Conservation (phyloP, 768 basidiomycete genomes). For the Pleurotus salmoneostramineus region DNA sequence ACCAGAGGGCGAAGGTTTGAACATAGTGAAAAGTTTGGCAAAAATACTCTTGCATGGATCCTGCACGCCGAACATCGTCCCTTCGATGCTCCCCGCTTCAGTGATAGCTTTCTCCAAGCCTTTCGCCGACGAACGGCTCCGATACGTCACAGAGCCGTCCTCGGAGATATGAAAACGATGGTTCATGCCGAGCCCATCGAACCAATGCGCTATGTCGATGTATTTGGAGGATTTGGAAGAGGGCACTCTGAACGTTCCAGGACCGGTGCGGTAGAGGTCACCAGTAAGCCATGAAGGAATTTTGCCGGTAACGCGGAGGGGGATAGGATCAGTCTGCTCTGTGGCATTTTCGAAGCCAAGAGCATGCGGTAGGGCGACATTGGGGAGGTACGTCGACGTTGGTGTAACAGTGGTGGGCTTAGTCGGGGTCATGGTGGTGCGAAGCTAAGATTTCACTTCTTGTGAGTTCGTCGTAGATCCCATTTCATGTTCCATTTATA, state of each 20-base stretch:
- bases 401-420: too few relatives aligned
- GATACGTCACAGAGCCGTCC: constrained; percentile 11
- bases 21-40: constrained; percentile 18
- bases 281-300: constrained; percentile 33
- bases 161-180: constrained; percentile 35
- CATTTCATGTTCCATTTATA: too few relatives aligned
- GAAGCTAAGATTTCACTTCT: too few relatives aligned
- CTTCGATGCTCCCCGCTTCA: constrained; percentile 9
- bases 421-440: too few relatives aligned
- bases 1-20: constrained; percentile 3
- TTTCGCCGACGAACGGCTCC: constrained; percentile 24
- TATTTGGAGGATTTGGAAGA: constrained; percentile 3
- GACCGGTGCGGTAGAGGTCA: constrained; percentile 33
- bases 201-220: constrained; percentile 31
- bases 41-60: constrained; percentile 22
- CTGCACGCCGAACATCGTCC: constrained; percentile 16
- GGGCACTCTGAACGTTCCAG: constrained; percentile 27
- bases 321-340: constrained; percentile 16
- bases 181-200: constrained; percentile 35
- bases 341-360: constrained; percentile 15
- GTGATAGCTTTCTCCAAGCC: constrained; percentile 22
- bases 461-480: too few relatives aligned
- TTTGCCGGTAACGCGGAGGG: constrained; percentile 15
- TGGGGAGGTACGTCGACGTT: not conserved
- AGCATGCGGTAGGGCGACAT: not conserved